Evolutionary conservation across 2,329 filamentous ascomycete species (phyloP), one percentile per base, ranked within the genome.

Genomic region (Pyrenophora teres): DNA sequence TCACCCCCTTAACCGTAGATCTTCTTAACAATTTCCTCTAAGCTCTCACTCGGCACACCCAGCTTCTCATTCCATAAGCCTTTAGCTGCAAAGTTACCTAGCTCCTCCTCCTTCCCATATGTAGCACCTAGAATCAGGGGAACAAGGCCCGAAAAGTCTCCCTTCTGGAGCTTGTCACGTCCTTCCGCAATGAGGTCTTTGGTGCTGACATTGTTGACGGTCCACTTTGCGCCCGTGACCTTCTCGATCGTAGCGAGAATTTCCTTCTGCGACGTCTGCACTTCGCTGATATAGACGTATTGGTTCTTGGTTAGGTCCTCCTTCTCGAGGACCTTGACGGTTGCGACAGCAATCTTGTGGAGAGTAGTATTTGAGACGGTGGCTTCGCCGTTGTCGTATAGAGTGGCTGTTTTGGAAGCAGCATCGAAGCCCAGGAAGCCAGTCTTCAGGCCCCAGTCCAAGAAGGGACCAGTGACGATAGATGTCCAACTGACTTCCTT

Each of bases 201-300:
- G 13, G 71, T 68, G 3, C 69, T 74, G 9, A 70, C 66, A 12
- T 69, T 69, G 3, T 73, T 76, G 2, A 85, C 73, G 0, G 75
- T 72, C 76, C 80, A 86, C 53, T 81, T 80, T 15, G 72, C 63
- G 2, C 78, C 79, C 0, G 80, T 82, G 9, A 77, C 71, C 50
- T 80, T 78, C 69, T 88, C 82, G 2, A 82, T 71, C 0, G 77
- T 65, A 10, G 72, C 68, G 1, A 87, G 64, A 1, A 89, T 69
- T 56, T 87, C 77, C 15, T 82, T 81, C 69, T 87, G 84, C 1
- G 80, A 80, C 0, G 80, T 78, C 25, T 79, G 79, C 59, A 86
- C 83, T 0, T 81, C 84, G 2, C 82, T 79, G 13, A 87, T 72
- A 43, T 78, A 78, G 25, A 88, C 67, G 65, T 84, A 83, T 54